Evolutionary conservation across 306 rosid species (phyloP), one percentile per base, ranked within the genome.

Genomic region (Vigna unguiculata): DNA sequence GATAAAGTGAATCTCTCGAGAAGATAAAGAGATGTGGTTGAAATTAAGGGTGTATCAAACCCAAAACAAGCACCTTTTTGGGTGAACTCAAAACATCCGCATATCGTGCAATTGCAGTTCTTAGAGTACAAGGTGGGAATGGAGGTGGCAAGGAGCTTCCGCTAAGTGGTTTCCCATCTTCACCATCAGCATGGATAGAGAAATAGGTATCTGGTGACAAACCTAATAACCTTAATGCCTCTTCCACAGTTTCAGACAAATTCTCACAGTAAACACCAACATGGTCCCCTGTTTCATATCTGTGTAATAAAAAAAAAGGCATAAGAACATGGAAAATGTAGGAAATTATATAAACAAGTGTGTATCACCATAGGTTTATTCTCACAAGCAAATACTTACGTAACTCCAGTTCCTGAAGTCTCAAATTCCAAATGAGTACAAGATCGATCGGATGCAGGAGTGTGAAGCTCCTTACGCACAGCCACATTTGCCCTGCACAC

Each of bases 231-330:
- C 71, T 85, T 66, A 91, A 40, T 2, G 96, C 94, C 82, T 91
- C 98, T 64, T 91, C 96, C 73, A 93, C 97, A 36, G 83, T 80
- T 81, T 96, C 99, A 47, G 89, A 61, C 61, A 89, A 86, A 85
- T 96, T 96, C 85, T 92, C 99, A 84, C 96, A 89, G 88, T 85
- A 91, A 59, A 96, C 97, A 81, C 98, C 99, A 45, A 96, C 98
- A 78, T 93, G 99, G 84, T 96, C 99, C 75, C 99, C 99, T 2
- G 99, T 93, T 80, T 93, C 99, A 45, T 96, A 96, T 83, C 99
- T 96, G 91, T 58, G 72, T 80, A 78, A 70, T 38, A 60, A 38
- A 49, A 60, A 38, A 49, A 53, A 21, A 52, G 21, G 58, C 28
- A 65, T 40, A 60, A 71, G 59, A 54, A 82, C 64, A 66, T 20